Base-by-base conservation (phyloP, 805 yeast species). In the Zygosaccharomyces lentus region DNA sequence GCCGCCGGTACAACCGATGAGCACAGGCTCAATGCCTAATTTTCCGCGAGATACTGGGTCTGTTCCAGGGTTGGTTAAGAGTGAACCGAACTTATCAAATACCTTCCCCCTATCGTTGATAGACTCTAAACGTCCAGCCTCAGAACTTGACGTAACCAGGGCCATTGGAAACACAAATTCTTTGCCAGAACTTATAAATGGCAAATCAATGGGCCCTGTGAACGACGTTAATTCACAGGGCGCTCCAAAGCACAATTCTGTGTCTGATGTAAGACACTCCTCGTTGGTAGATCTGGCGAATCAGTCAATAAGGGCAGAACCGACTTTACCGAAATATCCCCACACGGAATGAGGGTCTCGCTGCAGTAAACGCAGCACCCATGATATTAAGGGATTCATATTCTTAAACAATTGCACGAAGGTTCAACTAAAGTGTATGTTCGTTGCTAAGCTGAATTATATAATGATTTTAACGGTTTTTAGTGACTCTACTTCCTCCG, bases 91-190 rank as follows among this genome's bases (percentile, higher is more conserved):
- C 9, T 12, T 37, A 1, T 34, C 49, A 24, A 31, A 37, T 9
- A 29, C 31, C 12, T 7, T 29, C 34, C 39, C 46, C 15, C 10
- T 36, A 4, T 34, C 47, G 12, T 10, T 35, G 10, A 29, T 13
- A 9, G 43, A 43, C 12, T 13, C 17, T 15, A 49, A 42, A 32
- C 40, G 32, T 9, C 42, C 23, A 17, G 19, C 41, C 4, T 30
- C 39, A 5, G 43, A 17, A 27, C 46, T 30, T 21, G 42, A 41
- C 3, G 41, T 39, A 3, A 50, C 50, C 13, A 46, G 52, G 25
- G 52, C 55, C 25, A 47, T 53, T 9, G 57, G 57, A 6, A 53
- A 54, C 8, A 45, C 52, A 25, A 48, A 46, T 45, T 32, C 54
- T 13, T 30, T 52, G 17, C 54, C 57, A 2, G 45, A 48, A 21